These are phyloP conservation scores for Immersiella caudata DNA, from an alignment of 495 filamentous ascomycete species.

Conservation along the genomic window DNA sequence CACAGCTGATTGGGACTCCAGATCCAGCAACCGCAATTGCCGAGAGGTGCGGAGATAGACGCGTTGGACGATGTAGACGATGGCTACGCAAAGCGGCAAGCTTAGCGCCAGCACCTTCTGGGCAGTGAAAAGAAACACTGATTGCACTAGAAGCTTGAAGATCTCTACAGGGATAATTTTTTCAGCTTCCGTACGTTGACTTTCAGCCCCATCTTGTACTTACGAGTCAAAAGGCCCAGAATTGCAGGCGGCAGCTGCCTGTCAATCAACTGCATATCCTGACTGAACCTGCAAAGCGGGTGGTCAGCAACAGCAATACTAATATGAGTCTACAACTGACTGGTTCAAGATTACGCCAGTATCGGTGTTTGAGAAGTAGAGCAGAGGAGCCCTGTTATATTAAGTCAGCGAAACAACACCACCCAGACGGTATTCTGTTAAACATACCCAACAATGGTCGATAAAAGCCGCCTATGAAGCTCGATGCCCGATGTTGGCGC, in stretches of 20 bases:
- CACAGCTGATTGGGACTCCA: conserved; percentile 63
- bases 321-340: conserved; percentile 24
- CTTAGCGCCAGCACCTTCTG: conserved; percentile 48
- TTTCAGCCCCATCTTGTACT: conserved; percentile 3
- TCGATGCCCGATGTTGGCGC: conserved; percentile 21
- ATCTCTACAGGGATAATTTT: conserved; percentile 23
- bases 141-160: conserved; percentile 39
- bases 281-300: conserved; percentile 51
- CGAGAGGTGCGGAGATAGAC: conserved; percentile 66
- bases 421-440: not conserved
- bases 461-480: conserved; percentile 29
- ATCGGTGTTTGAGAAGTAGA: conserved; percentile 33
- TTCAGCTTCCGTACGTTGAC: not conserved
- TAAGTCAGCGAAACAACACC: not conserved
- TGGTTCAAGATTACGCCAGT: conserved; percentile 34
- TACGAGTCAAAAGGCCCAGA: conserved; percentile 21
- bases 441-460: conserved; percentile 27
- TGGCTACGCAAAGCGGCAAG: conserved; percentile 32
- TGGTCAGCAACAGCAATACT: not conserved
- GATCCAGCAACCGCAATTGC: conserved; percentile 64
- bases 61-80: conserved; percentile 59
- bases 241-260: conserved; percentile 48
- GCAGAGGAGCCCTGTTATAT: conserved; percentile 28
- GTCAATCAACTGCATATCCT: conserved; percentile 64
- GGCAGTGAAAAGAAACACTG: conserved; percentile 44